Conservation (phyloP, 441 rosid genomes). For the Eugenia klotzschiana region DNA sequence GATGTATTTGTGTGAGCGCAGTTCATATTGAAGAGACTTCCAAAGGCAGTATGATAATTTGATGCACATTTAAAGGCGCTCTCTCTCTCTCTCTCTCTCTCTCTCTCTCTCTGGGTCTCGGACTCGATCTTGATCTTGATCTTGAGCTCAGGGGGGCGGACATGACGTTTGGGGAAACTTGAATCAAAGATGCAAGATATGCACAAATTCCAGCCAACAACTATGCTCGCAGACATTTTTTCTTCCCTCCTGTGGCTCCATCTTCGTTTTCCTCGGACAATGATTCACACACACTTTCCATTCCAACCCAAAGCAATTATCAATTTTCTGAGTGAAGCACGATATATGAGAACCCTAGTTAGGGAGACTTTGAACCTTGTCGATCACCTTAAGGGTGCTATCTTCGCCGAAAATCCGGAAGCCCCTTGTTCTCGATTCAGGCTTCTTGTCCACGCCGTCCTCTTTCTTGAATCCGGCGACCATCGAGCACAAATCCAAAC, state of each 20-base stretch:
- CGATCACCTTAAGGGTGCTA: background rate
- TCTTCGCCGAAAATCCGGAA: background rate
- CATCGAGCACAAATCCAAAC: background rate
- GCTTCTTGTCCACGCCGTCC: background rate
- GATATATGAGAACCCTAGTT: background rate
- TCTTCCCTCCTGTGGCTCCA: background rate
- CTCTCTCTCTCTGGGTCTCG: background rate
- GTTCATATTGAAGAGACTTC: background rate
- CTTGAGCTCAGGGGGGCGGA: no score
- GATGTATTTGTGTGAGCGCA: background rate
- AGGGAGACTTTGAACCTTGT: background rate
- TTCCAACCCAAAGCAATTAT: background rate
- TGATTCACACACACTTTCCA: background rate
- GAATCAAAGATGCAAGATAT: background rate
- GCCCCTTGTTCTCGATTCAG: background rate
- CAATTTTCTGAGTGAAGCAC: background rate
- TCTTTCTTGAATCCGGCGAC: background rate
- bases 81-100: background rate
- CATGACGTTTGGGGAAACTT: no score
- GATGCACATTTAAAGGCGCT: background rate
- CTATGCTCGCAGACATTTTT: background rate
- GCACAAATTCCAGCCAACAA: background rate
- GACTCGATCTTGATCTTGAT: no score
- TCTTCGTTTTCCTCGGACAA: background rate
- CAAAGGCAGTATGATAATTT: background rate